Evolutionary conservation across 352 stramenopile species (phyloP).

Genomic region (Pythium myriotylum): DNA sequence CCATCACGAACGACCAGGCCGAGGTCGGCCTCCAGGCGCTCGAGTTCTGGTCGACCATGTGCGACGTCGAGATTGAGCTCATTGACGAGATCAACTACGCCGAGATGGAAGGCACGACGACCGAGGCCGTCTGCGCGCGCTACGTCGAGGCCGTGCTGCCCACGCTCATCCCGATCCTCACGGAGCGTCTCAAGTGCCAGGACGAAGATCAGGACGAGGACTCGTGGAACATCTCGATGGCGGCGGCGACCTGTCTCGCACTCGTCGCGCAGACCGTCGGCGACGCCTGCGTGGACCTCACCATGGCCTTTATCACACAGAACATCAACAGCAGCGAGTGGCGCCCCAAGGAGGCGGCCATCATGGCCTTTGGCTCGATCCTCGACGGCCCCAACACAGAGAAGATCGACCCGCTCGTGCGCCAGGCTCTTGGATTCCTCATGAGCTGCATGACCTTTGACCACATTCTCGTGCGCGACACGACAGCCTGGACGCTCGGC

Average conservation of each 20-base stretch:
- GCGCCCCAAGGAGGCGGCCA: constrained; percentile 94
- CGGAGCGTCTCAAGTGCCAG: constrained; percentile 94
- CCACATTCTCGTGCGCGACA: constrained; percentile 94
- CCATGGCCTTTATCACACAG: constrained; percentile 94
- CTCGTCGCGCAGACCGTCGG: constrained; percentile 93
- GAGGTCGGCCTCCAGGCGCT: constrained; percentile 95
- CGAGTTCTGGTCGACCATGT: constrained; percentile 98
- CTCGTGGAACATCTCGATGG: constrained; percentile 94
- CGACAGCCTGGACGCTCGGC: constrained; percentile 95
- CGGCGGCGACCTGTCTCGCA: constrained; percentile 91
- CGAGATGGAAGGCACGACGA: constrained; percentile 52
- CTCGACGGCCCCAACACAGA: constrained; percentile 92
- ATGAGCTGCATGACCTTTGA: constrained; percentile 92
- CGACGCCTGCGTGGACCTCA: constrained; percentile 88
- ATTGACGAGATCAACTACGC: constrained; percentile 92
- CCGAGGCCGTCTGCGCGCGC: constrained; percentile 73
- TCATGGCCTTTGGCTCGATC: constrained; percentile 97
- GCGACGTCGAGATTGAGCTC: constrained; percentile 94
- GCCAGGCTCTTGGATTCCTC: constrained; percentile 93
- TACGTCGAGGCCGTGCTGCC: constrained; percentile 90
- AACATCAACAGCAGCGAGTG: constrained; percentile 96
- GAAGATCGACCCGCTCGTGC: constrained; percentile 91
- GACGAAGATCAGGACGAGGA: constrained; percentile 95
- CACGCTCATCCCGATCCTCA: constrained; percentile 92
- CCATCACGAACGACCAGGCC: constrained; percentile 92